Conservation (phyloP, 495 filamentous ascomycete species). For the Aspergillus olivimuriae region DNA sequence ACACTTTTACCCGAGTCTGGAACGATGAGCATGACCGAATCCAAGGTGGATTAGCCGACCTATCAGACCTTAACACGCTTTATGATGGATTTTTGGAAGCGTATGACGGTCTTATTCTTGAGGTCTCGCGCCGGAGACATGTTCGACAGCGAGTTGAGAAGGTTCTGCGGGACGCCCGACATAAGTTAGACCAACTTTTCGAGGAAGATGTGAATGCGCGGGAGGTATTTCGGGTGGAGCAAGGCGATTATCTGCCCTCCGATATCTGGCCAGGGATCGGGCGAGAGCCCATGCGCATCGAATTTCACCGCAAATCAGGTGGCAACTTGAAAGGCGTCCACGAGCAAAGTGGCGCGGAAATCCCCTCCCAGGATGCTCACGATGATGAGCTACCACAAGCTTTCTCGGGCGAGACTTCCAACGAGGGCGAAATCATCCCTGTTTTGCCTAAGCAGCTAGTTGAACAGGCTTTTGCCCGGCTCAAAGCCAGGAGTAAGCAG, state of each 20-base stretch:
- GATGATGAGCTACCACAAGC: too few relatives aligned
- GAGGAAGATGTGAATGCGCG: conserved; percentile 67
- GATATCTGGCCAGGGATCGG: conserved; percentile 82
- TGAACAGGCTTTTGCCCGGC: conserved; percentile 42
- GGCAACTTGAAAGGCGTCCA: conserved; percentile 25
- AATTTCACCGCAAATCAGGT: conserved; percentile 41
- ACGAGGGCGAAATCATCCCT: conserved; percentile 43
- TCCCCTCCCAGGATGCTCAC: too few relatives aligned
- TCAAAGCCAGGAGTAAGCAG: conserved; percentile 25
- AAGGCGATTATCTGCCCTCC: conserved; percentile 78
- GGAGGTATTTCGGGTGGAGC: conserved; percentile 71
- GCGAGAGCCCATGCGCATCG: conserved; percentile 51
- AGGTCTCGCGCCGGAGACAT: conserved; percentile 66
- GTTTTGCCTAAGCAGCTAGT: conserved; percentile 49
- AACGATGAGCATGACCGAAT: conserved; percentile 66
- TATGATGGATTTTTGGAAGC: conserved; percentile 80
- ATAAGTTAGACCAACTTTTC: conserved; percentile 68
- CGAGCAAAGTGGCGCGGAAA: too few relatives aligned
- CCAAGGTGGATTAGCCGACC: conserved; percentile 58
- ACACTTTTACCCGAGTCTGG: conserved; percentile 70
- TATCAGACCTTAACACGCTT: conserved; percentile 64
- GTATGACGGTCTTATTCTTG: conserved; percentile 77
- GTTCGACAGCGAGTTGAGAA: conserved; percentile 66
- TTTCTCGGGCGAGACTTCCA: conserved; percentile 13
- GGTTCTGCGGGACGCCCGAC: conserved; percentile 67